Conservation (phyloP, 306 rosid genomes). For the Acacia melanoxylon region DNA sequence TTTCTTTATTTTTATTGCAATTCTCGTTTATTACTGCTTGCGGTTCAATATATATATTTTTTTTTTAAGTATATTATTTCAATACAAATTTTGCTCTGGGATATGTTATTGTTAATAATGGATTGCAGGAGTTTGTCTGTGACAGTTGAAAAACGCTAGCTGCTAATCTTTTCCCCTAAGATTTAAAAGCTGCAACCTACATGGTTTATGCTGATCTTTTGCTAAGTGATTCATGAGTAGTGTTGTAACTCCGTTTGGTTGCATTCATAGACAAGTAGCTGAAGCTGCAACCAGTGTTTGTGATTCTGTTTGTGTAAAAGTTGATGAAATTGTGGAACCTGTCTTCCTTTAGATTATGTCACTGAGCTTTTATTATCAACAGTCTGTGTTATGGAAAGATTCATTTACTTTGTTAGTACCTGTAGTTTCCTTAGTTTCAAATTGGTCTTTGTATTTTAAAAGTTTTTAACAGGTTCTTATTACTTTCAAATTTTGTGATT, state of each 20-base stretch:
- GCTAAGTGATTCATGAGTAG: neutral
- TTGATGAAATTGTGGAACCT: neutral
- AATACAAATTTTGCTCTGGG: neutral
- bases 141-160: neutral
- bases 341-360: neutral
- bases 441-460: neutral
- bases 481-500: neutral
- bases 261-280: neutral
- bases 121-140: neutral
- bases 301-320: neutral
- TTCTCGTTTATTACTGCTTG: conserved; percentile 9
- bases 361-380: neutral
- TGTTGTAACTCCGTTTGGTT: neutral
- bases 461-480: neutral
- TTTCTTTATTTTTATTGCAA: conserved; percentile 26
- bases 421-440: neutral
- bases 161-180: neutral
- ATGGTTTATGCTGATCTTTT: neutral
- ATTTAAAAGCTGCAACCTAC: neutral
- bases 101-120: neutral
- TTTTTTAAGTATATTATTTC: neutral
- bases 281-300: neutral
- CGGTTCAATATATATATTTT: no score
- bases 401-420: neutral
- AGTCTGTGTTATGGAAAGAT: neutral